Evolutionary conservation across 805 yeast genomes (phyloP).

Genomic region (Wickerhamiella kurtzmanii): DNA sequence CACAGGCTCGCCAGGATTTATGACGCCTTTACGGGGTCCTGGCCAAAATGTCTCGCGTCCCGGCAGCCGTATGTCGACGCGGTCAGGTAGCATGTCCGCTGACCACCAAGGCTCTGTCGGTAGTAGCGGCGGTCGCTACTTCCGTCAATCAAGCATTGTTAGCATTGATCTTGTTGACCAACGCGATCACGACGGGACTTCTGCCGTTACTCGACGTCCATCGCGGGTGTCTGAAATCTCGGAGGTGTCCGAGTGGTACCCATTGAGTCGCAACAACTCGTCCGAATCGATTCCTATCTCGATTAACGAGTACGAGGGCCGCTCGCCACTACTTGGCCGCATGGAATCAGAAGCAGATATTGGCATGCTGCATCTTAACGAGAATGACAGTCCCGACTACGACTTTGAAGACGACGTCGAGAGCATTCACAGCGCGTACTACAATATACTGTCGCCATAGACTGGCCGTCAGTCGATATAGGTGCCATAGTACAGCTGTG

Average conservation of each 20-base stretch:
- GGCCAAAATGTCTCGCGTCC: not conserved
- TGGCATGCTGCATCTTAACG: slow-evolving; percentile 10
- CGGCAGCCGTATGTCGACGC: not conserved
- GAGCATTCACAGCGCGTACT: slow-evolving; percentile 16
- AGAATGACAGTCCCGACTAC: slow-evolving; percentile 6
- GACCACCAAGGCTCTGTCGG: slow-evolving; percentile 10
- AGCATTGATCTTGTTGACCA: slow-evolving; percentile 18
- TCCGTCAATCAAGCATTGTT: slow-evolving; percentile 20
- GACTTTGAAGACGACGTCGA: slow-evolving; percentile 17
- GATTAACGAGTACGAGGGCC: slow-evolving; percentile 15
- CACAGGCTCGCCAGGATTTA: not conserved
- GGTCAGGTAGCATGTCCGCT: slow-evolving; percentile 7
- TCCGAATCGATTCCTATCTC: slow-evolving; percentile 14
- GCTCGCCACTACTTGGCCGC: slow-evolving; percentile 14
- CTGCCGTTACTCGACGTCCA: slow-evolving; percentile 10
- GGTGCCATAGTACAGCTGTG: too few species aligned
- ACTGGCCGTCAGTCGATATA: too few species aligned
- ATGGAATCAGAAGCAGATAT: slow-evolving; percentile 13
- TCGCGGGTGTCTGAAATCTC: slow-evolving; percentile 15
- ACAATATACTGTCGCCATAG: slow-evolving; percentile 14
- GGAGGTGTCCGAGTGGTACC: slow-evolving; percentile 15
- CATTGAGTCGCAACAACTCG: slow-evolving; percentile 11
- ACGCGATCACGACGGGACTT: slow-evolving; percentile 3
- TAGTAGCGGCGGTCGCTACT: slow-evolving; percentile 14
- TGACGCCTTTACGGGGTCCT: slow-evolving; percentile 2